phyloP scores from a whole-genome alignment of 2,329 filamentous ascomycete species.

The Pseudocercospora fijiensis region DNA sequence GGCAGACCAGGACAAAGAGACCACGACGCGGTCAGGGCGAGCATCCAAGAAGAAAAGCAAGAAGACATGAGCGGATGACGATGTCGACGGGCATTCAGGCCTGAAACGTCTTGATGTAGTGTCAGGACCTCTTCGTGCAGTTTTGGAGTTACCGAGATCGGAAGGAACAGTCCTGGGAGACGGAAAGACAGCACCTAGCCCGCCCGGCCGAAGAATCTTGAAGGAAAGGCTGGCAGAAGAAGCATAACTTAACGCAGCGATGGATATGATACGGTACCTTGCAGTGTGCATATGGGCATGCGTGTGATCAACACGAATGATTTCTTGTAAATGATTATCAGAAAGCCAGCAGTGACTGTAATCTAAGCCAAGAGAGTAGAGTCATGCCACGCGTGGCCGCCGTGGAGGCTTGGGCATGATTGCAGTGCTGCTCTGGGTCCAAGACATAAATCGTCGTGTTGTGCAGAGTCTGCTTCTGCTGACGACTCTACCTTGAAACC shows the following conservation, averaged over 20 bases:
- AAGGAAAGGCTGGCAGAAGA: not conserved
- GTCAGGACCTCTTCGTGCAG: not conserved
- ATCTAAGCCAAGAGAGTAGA: not conserved
- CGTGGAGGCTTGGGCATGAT: not conserved
- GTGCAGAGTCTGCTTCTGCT: not conserved
- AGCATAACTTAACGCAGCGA: not conserved
- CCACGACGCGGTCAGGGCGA: slow-evolving; percentile 9
- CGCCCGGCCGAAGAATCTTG: not conserved
- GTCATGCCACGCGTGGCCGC: not conserved
- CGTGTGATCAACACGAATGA: not conserved
- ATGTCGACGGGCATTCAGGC: not conserved
- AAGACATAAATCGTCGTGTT: not conserved
- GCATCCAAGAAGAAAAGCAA: slow-evolving; percentile 20
- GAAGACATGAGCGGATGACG: not conserved
- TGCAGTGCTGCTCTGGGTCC: not conserved
- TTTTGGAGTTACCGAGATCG: not conserved
- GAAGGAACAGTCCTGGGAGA: not conserved
- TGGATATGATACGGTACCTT: not conserved
- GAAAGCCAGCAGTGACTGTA: not conserved
- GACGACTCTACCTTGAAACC: not conserved
- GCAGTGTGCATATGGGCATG: not conserved
- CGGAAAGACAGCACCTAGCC: not conserved
- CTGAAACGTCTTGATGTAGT: not conserved
- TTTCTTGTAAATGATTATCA: not conserved
- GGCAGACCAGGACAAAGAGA: slow-evolving; percentile 6